Conservation (phyloP, 2,329 filamentous ascomycete species). For the Penicillium occitanis region DNA sequence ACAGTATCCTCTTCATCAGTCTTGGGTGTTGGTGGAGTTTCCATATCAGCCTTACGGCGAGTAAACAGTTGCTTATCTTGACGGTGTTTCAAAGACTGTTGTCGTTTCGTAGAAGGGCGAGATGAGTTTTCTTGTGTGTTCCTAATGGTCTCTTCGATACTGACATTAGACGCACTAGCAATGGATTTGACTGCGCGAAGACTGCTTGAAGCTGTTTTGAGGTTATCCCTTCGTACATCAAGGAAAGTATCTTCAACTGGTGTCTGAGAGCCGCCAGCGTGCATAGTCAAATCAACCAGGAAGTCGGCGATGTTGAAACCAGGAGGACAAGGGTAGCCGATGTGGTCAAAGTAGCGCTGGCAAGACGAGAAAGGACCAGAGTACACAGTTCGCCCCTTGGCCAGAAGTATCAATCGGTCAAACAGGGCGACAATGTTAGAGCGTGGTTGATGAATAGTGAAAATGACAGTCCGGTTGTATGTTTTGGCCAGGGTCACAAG, state of each 20-base stretch:
- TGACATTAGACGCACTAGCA: constrained; percentile 75
- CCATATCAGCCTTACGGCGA: constrained; percentile 65
- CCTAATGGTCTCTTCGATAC: constrained; percentile 66
- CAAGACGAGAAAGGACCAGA: constrained; percentile 87
- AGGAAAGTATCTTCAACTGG: constrained; percentile 58
- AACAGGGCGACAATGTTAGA: constrained; percentile 98
- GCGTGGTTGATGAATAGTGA: constrained; percentile 96
- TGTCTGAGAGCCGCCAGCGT: constrained; percentile 65
- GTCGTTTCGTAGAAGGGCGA: constrained; percentile 68
- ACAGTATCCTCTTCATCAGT: constrained; percentile 62
- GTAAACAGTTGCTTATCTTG: constrained; percentile 92
- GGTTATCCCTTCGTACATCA: constrained; percentile 59
- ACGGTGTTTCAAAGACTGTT: constrained; percentile 76
- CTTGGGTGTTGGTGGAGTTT: constrained; percentile 58
- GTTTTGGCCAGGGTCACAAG: constrained; percentile 91
- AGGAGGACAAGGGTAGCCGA: constrained; percentile 89
- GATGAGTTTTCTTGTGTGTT: constrained; percentile 60
- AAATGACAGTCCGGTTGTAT: constrained; percentile 95
- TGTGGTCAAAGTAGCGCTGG: constrained; percentile 86
- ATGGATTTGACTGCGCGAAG: constrained; percentile 87
- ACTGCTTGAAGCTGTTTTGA: constrained; percentile 78
- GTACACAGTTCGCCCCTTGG: constrained; percentile 85
- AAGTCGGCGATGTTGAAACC: constrained; percentile 99
- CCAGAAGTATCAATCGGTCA: constrained; percentile 86
- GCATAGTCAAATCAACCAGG: constrained; percentile 96